Percentiles rank a stretch among this genome's conserved stretches.
Evolutionary conservation across 108 stramenopile genomes (phyloP).

Genomic region (Fragilariopsis cylindrus): DNA sequence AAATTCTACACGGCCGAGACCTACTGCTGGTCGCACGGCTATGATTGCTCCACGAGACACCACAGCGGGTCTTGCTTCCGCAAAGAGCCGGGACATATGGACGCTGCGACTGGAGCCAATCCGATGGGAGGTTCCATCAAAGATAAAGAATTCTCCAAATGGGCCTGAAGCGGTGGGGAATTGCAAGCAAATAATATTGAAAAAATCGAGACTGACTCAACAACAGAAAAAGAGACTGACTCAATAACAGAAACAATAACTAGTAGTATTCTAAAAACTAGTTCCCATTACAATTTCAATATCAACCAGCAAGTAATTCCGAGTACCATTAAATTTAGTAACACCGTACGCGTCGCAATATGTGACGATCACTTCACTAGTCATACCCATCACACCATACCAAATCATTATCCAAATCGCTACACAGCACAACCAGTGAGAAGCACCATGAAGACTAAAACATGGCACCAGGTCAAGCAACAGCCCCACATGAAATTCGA

Average conservation of each 20-base stretch:
- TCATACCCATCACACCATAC: constrained; percentile 15
- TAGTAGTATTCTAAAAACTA: neutral
- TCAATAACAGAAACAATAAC: neutral
- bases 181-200: neutral
- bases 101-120: too few species aligned
- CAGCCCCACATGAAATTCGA: neutral
- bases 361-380: neutral
- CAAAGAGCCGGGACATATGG: neutral
- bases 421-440: too few species aligned
- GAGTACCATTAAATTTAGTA: neutral
- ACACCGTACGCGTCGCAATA: constrained; percentile 3
- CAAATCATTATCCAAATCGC: neutral
- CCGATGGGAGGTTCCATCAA: too few species aligned
- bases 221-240: neutral
- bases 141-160: too few species aligned
- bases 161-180: too few species aligned
- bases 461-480: neutral
- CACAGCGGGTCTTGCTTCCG: neutral
- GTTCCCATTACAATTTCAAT: neutral
- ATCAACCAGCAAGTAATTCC: constrained; percentile 14
- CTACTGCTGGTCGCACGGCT: neutral
- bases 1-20: too few species aligned
- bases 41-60: neutral
- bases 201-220: neutral
- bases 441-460: neutral